Percentiles rank a stretch among this genome's conserved stretches.
Conservation (phyloP, 371 early-diverging fungal species). For the Coemansia sp. region DNA sequence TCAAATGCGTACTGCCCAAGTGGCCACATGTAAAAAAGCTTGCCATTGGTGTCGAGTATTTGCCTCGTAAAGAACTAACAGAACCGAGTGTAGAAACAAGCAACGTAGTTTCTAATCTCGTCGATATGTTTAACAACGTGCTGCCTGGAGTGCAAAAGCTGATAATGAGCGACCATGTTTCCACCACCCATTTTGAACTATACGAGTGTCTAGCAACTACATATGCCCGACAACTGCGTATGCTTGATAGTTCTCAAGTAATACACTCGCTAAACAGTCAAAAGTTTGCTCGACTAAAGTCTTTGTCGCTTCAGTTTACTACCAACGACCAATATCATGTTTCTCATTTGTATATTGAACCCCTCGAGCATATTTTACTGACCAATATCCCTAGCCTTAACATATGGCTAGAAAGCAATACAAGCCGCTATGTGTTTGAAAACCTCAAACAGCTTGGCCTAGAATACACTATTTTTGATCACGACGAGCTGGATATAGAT, state of each 20-base stretch:
- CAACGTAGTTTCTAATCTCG: not conserved
- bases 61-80: not conserved
- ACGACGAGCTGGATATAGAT: not conserved
- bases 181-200: not conserved
- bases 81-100: not conserved
- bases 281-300: not conserved
- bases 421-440: not conserved
- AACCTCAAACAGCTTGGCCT: not conserved
- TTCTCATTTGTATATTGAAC: not conserved
- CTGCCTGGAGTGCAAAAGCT: conserved; percentile 1
- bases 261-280: not conserved
- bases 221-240: not conserved
- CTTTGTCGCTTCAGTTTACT: not conserved
- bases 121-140: not conserved
- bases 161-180: not conserved
- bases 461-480: not conserved
- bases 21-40: conserved; percentile 7
- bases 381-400: not conserved
- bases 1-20: not conserved
- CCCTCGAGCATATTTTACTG: not conserved
- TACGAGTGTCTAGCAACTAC: conserved; percentile 1
- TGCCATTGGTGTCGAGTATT: not conserved
- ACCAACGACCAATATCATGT: not conserved
- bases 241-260: not conserved
- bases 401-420: not conserved